Base-by-base conservation (phyloP, 768 basidiomycete species). In the Sistotremastrum suecicum region DNA sequence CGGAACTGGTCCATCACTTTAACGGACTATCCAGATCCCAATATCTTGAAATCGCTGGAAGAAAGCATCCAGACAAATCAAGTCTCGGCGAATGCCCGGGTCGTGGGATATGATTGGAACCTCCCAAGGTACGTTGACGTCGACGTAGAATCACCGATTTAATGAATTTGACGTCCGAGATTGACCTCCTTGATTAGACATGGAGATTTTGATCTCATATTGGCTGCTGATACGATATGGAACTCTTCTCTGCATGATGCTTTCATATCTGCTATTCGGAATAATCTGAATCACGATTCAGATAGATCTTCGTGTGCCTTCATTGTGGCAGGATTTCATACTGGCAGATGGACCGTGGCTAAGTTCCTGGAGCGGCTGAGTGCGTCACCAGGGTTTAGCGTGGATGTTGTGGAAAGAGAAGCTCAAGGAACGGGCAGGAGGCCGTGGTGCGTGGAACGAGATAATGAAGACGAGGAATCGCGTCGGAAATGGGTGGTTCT, bases 191-290 rank as follows among this genome's bases (percentile, higher is more conserved):
- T 7, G 34, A 33, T 48, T 44, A 45, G 5, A 58, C 55, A 10
- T 28, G 31, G 6, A 61, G 64, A 10, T 81, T 82, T 56, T 38
- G 82, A 87, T 53, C 48, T 83, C 37, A 62, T 87, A 33, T 50
- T 85, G 28, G 81, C 83, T 0, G 78, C 83, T 8, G 85, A 87
- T 55, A 85, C 83, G 32, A 61, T 88, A 1, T 87, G 83, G 85
- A 82, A 85, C 54, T 59, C 78, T 3, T 74, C 76, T 28, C 51
- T 70, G 3, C 83, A 86, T 51, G 50, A 42, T 0, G 51, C 68
- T 7, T 76, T 84, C 44, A 60, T 83, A 67, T 4, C 70, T 79
- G 3, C 62, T 87, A 10, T 60, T 60, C 39, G 46, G 52, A 49
- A 72, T 72, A 11, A 65, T 85, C 34, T 64, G 60, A 42, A 69